Percentiles rank a stretch among this genome's conserved stretches.
phyloP scores from a whole-genome alignment of 2,329 filamentous ascomycete species.

The Fusarium oligoseptatum region DNA sequence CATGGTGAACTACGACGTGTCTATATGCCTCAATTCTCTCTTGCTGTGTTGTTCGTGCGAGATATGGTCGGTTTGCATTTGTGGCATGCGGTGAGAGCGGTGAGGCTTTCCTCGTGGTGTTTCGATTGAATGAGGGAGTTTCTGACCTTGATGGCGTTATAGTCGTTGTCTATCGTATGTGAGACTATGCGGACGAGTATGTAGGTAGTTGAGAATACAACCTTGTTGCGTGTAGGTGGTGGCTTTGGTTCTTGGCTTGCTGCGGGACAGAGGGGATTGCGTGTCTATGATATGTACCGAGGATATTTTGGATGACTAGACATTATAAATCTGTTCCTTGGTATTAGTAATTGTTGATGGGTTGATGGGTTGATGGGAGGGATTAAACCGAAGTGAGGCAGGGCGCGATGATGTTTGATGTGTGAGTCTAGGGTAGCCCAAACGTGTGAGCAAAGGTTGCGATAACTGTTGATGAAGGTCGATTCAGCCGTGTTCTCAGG shows the following conservation, averaged over 20 bases:
- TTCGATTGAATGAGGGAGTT: background rate
- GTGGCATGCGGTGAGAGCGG: conserved; percentile 10
- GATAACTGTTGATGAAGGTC: background rate
- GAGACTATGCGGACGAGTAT: background rate
- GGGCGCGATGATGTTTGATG: background rate
- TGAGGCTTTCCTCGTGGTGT: background rate
- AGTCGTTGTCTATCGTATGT: background rate
- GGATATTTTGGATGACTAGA: background rate
- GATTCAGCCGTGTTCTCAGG: background rate
- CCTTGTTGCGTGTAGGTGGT: background rate
- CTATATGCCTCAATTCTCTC: conserved; percentile 16
- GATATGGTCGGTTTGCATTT: background rate
- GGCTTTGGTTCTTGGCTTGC: background rate
- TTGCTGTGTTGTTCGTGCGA: conserved; percentile 12
- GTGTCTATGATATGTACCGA: background rate
- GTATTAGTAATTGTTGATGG: background rate
- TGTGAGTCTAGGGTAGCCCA: background rate
- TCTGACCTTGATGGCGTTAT: background rate
- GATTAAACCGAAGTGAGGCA: background rate
- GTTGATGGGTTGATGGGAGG: background rate
- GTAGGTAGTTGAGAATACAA: background rate
- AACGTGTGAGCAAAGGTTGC: background rate
- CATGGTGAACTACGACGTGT: conserved; percentile 8
- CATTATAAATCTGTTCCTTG: background rate
- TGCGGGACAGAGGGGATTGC: background rate